Base-by-base conservation (phyloP, 495 filamentous ascomycete species). In the Trichoderma gamsii region DNA sequence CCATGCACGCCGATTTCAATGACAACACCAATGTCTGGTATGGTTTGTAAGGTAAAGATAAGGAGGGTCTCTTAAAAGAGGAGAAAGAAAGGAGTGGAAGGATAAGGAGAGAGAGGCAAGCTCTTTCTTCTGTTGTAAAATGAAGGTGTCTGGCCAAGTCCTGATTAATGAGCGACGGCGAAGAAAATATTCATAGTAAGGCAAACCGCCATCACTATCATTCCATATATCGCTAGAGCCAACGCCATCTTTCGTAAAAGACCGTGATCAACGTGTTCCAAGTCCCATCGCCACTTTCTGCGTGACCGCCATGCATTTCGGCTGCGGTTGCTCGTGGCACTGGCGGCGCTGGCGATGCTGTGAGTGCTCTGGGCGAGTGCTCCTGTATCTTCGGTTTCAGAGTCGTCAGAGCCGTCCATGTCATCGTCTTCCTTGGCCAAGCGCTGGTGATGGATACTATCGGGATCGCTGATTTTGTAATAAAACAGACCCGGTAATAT, bases 401-500 rank as follows among this genome's bases (percentile, higher is more conserved):
- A 76, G 41, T 77, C 78, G 11, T 77, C 79, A 0, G 80, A 67
- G 21, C 78, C 78, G 13, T 79, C 76, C 11, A 76, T 83, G 69
- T 92, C 89, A 69, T 97, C 93, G 72, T 97, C 92, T 72, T 95
- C 92, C 76, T 97, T 96, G 71, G 91, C 82, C 21, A 97, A 78
- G 12, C 89, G 87, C 72, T 93, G 91, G 71, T 97, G 93, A 63
- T 92, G 82, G 67, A 89, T 84, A 11, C 90, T 91, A 52, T 96
- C 88, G 0, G 96, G 96, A 15, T 88, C 86, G 0, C 89, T 92
- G 67, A 99, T 97, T 79, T 97, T 97, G 83, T 97, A 98, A 81
- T 97, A 99, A 77, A 99, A 98, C 16, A 98, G 75, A 0, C 95
- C 95, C 0, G 95, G 96, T 0, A 99, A 82, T 70, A 99, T 98